A percentile compares a stretch with the other conserved stretches of the same genome.
Conservation (phyloP, 306 rosid species). For the Acacia crassicarpa region DNA sequence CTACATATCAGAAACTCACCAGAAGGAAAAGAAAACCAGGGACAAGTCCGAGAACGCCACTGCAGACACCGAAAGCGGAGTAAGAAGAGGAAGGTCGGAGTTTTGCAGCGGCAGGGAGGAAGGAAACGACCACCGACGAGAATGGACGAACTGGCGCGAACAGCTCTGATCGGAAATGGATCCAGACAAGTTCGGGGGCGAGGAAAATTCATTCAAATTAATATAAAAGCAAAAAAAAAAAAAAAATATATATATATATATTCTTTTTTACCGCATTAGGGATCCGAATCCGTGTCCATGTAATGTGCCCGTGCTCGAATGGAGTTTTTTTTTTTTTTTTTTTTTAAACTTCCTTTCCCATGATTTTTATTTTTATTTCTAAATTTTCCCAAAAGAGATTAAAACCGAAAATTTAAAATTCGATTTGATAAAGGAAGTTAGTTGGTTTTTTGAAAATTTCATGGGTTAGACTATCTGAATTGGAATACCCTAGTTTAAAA, state of each 20-base stretch:
- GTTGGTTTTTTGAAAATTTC: too few relatives aligned
- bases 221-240: accelerated
- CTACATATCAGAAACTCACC: not conserved
- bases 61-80: not conserved
- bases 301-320: too few relatives aligned
- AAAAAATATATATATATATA: too few relatives aligned
- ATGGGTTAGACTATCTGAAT: too few relatives aligned
- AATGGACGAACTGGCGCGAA: not conserved
- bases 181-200: not conserved
- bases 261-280: not conserved
- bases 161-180: not conserved
- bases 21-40: not conserved
- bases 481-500: too few relatives aligned
- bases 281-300: not conserved
- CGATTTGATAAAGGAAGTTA: too few relatives aligned
- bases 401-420: too few relatives aligned
- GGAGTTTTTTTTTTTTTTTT: too few relatives aligned
- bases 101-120: not conserved
- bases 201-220: not conserved
- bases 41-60: not conserved
- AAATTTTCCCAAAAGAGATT: too few relatives aligned
- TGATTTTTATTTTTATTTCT: too few relatives aligned
- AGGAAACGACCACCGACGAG: not conserved
- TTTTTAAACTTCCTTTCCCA: not conserved
- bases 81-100: not conserved